Base-by-base conservation (phyloP, 345 rosid genomes). In the Syzygium aromaticum region DNA sequence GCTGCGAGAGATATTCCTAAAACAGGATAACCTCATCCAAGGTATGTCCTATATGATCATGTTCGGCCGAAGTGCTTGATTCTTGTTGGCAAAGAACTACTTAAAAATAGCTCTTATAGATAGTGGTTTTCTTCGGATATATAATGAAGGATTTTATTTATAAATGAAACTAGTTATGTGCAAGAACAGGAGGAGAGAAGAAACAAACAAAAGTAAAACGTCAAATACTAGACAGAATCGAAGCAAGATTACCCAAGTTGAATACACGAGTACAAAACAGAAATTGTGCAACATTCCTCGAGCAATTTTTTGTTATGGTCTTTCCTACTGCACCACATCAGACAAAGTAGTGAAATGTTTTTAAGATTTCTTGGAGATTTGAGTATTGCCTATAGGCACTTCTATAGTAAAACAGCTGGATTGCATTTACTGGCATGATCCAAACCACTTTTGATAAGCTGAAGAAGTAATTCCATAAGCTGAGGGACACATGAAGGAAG, bases 1-100 rank as follows among this genome's bases (percentile, higher is more conserved):
- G 91, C 99, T 98, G 52, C 93, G 99, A 93, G 99, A 98, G 90
- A 98, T 98, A 89, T 98, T 98, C 92, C 99, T 98, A 86, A 98
- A 98, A 92, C 99, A 98, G 91, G 99, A 98, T 86, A 98, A 98
- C 92, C 98, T 98, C 80, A 95, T 98, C 87, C 99, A 98, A 95
- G 99, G 99, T 95, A 92, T 86, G 27, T 28, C 38, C 64, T 30
- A 21, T 52, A 10, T 87, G 67, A 21, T 77, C 67, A 19, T 73
- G 49, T 73, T 33, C 9, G 49, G 49, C 49, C 49, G 38, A 73
- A 73, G 80, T 73, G 80, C 49, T 73, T 33, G 80, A 67, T 67
- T 67, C 46, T 67, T 67, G 49, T 9, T 33, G 80, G 80, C 80
- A 67, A 33, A 67, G 49, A 73, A 73, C 80, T 19, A 33, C 49